A percentile compares a stretch with the other conserved stretches of the same genome.
These are phyloP conservation scores for Abrus precatorius DNA, from an alignment of 306 rosid species.

Conservation along the genomic window DNA sequence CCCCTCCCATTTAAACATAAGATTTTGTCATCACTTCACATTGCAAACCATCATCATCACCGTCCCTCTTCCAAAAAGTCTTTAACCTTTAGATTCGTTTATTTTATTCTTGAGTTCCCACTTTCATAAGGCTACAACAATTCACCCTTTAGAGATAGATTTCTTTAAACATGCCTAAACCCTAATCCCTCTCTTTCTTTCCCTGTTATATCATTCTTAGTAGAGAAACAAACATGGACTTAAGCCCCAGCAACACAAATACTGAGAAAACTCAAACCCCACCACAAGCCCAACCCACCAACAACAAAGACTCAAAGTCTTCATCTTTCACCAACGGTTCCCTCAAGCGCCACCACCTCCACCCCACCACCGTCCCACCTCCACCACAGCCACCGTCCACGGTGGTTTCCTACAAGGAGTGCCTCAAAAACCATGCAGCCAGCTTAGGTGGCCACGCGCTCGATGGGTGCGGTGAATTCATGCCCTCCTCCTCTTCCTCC, in stretches of 20 bases:
- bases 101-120: neutral
- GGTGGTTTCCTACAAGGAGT: constrained; percentile 66
- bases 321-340: constrained; percentile 39
- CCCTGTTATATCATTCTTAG: neutral
- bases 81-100: constrained; percentile 25
- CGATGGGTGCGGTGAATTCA: constrained; percentile 92
- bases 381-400: constrained; percentile 22
- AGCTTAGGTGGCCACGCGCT: constrained; percentile 79
- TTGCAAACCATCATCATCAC: constrained; percentile 39
- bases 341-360: constrained; percentile 41
- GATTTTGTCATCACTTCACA: constrained; percentile 48
- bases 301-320: constrained; percentile 33
- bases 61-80: constrained; percentile 13
- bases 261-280: constrained; percentile 61
- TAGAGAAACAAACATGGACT: constrained; percentile 58
- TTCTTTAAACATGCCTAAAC: constrained; percentile 44
- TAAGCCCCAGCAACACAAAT: constrained; percentile 35
- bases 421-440: constrained; percentile 91
- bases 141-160: constrained; percentile 3
- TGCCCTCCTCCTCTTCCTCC: constrained; percentile 63
- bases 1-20: constrained; percentile 34
- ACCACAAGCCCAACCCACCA: constrained; percentile 38
- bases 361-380: neutral
- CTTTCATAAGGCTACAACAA: neutral
- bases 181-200: constrained; percentile 31